These are phyloP conservation scores for Saccharomycopsis capsularis DNA, from an alignment of 805 yeast species.

Conservation along the genomic window DNA sequence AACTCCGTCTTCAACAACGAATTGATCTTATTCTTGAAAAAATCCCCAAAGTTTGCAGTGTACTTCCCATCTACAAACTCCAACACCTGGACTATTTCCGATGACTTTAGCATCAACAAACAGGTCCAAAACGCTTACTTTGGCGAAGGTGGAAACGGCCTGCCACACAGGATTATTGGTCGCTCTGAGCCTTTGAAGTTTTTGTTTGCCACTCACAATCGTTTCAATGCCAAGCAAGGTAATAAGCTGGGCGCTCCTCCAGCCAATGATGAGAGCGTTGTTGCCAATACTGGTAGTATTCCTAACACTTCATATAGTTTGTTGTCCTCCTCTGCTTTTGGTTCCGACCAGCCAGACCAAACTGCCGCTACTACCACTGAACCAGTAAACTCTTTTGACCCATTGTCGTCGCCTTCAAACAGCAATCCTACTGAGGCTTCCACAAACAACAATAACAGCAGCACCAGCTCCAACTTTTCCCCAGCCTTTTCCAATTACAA, in stretches of 20 bases:
- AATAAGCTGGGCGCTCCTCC: too few relatives aligned
- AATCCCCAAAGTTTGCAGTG: conserved; percentile 74
- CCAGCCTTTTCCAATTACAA: not conserved
- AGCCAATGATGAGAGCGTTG: too few relatives aligned
- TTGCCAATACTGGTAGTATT: too few relatives aligned
- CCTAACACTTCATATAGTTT: too few relatives aligned
- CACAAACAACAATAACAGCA: not conserved
- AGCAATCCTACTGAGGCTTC: too few relatives aligned
- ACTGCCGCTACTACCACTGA: too few relatives aligned
- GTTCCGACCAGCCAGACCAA: too few relatives aligned
- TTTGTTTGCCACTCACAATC: conserved; percentile 1
- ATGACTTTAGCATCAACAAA: conserved; percentile 77
- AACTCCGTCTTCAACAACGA: conserved; percentile 33
- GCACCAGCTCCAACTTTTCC: not conserved
- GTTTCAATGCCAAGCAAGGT: not conserved
- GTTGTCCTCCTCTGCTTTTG: too few relatives aligned
- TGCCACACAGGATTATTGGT: conserved; percentile 20
- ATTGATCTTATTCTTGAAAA: conserved; percentile 41
- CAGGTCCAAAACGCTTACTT: conserved; percentile 65
- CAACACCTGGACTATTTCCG: conserved; percentile 76
- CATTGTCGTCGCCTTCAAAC: too few relatives aligned
- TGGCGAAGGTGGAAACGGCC: conserved; percentile 31
- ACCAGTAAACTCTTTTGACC: too few relatives aligned
- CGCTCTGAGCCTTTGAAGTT: conserved; percentile 12
- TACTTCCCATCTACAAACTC: conserved; percentile 41